Conservation (phyloP, 73 alveolate species). For the Paramecium tetraurelia region DNA sequence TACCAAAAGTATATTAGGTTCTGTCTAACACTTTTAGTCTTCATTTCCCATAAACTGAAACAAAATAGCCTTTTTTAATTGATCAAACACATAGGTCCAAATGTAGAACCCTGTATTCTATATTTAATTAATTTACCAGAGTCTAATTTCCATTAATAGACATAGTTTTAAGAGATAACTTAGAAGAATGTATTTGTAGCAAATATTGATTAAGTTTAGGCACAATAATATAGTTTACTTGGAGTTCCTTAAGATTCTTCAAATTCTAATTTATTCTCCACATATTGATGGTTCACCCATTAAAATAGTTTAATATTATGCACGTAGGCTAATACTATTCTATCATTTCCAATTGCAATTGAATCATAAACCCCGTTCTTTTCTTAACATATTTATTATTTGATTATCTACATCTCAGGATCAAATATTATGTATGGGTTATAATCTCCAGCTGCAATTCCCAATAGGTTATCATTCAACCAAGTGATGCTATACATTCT, state of each 20-base stretch:
- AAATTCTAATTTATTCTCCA: background rate
- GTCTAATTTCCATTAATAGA: background rate
- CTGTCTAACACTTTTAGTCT: background rate
- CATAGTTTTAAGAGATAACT: background rate
- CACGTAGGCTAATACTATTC: background rate
- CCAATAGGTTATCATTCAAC: background rate
- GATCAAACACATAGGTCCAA: background rate
- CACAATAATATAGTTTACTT: background rate
- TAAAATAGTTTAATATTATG: background rate
- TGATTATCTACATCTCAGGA: background rate
- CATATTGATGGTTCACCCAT: background rate
- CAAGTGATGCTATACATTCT: background rate
- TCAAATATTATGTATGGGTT: slow-evolving; percentile 1
- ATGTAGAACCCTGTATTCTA: background rate
- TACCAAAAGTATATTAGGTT: background rate
- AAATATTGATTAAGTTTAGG: background rate
- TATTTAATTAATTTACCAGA: background rate
- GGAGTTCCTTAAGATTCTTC: background rate
- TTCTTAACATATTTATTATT: background rate
- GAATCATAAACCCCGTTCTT: slow-evolving; percentile 23
- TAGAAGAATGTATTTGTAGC: background rate
- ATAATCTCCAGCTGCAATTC: slow-evolving; percentile 3
- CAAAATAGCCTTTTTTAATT: background rate
- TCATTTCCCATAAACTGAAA: background rate
- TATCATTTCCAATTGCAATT: background rate